phyloP scores from a whole-genome alignment of 2,329 filamentous ascomycete species.

The Leptodontidium sp. region DNA sequence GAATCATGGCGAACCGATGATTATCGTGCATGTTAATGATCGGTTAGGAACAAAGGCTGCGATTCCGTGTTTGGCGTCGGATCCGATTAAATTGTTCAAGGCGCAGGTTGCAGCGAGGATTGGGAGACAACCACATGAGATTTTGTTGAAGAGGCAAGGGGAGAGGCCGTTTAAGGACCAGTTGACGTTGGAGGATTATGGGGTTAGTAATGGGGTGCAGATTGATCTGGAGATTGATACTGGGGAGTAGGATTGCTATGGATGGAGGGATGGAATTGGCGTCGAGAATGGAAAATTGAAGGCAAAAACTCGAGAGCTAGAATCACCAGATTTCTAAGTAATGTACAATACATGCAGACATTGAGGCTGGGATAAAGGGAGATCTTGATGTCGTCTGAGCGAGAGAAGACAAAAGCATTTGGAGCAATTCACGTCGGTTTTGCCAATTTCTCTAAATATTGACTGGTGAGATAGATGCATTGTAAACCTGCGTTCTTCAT shows the following conservation, averaged over 20 bases:
- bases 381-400: too few relatives aligned
- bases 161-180: constrained; percentile 94
- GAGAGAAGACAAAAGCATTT: not conserved
- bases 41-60: constrained; percentile 94
- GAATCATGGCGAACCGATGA: constrained; percentile 75
- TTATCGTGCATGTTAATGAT: constrained; percentile 93
- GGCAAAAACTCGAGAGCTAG: not conserved
- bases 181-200: constrained; percentile 88
- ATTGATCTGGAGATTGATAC: constrained; percentile 49
- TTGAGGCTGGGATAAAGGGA: not conserved
- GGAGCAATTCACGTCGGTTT: not conserved
- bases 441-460: not conserved
- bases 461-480: too few relatives aligned
- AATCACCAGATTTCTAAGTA: not conserved
- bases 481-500: too few relatives aligned
- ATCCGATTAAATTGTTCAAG: constrained; percentile 88
- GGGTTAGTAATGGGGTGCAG: constrained; percentile 85
- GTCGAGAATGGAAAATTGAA: not conserved
- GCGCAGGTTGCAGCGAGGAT: constrained; percentile 90
- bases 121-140: constrained; percentile 88
- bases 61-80: constrained; percentile 86
- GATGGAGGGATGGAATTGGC: not conserved
- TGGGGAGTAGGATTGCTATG: constrained; percentile 41
- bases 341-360: not conserved
- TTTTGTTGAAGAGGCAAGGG: constrained; percentile 89